Evolutionary conservation across 768 basidiomycete genomes (phyloP), one percentile per base, ranked within the genome.

Genomic region (Mrakia frigida): DNA sequence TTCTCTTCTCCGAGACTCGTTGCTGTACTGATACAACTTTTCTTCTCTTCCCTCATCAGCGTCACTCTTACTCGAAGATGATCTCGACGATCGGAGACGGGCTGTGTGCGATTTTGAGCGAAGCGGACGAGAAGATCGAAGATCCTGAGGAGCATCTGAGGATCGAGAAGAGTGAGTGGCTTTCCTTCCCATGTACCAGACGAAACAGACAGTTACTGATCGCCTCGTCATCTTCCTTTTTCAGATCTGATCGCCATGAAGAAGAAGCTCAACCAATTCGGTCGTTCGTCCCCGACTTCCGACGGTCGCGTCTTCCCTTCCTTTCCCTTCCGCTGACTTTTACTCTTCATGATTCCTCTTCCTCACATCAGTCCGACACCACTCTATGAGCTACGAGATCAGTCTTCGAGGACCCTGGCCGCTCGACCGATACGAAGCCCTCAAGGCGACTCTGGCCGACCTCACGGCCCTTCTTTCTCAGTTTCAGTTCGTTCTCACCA

Each of bases 91-190:
- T 92, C 9, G 92, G 92, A 0, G 84, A 87, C 0, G 85, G 91
- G 14, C 90, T 93, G 75, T 94, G 93, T 81, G 87, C 89, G 1
- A 87, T 93, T 39, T 84, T 95, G 3, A 91, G 90, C 0, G 89
- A 88, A 77, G 90, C 91, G 0, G 88, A 89, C 78, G 86, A 87
- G 7, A 56, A 67, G 31, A 53, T 28, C 23, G 25, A 31, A 28
- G 67, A 63, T n/a, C 28, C 31, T 11, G 81, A 84, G 0, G 88
- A 90, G 61, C 83, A 86, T 5, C 84, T 86, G 10, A 84, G 86
- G 43, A 90, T 92, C 59, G 82, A 89, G 39, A 86, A 87, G 43
- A 89, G 56, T 56, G 23, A 25, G 56, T 18, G 21, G 46, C 14
- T 56, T 18, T 28, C 56, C 10, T n/a, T 2, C 25, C 50, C 25